A percentile compares a stretch with the other conserved stretches of the same genome.
phyloP scores from a whole-genome alignment of 495 filamentous ascomycete species.

The Usnea hakonensis region DNA sequence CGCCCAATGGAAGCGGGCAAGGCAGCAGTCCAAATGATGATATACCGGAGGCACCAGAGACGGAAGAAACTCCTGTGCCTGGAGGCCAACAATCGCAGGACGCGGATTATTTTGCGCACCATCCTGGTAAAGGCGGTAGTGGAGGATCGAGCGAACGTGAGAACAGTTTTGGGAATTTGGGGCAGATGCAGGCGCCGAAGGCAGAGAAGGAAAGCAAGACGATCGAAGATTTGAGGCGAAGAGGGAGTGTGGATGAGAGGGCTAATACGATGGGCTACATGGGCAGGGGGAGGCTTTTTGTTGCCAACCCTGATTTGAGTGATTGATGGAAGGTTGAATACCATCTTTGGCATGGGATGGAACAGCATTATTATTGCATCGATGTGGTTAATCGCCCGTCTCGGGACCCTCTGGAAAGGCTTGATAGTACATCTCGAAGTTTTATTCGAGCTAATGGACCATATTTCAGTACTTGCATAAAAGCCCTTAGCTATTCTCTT shows the following conservation, averaged over 20 bases:
- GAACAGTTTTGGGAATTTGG: conserved; percentile 48
- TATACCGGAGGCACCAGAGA: conserved; percentile 42
- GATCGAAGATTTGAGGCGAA: conserved; percentile 66
- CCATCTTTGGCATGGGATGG: conserved; percentile 1
- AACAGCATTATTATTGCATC: conserved; percentile 9
- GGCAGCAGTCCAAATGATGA: conserved; percentile 47
- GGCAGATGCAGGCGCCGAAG: conserved; percentile 43
- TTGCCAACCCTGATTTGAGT: conserved; percentile 85
- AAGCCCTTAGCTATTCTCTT: background rate
- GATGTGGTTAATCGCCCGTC: conserved; percentile 9
- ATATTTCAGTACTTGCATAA: background rate
- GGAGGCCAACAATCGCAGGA: conserved; percentile 33
- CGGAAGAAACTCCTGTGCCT: conserved; percentile 46
- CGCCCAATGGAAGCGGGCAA: conserved; percentile 48
- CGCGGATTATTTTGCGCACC: conserved; percentile 40
- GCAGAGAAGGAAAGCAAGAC: conserved; percentile 52
- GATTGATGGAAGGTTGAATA: conserved; percentile 38
- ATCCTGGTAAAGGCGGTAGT: conserved; percentile 25
- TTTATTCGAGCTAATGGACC: background rate
- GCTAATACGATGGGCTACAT: conserved; percentile 64
- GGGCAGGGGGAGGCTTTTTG: conserved; percentile 69
- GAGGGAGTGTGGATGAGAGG: conserved; percentile 91
- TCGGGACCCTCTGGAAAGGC: conserved; percentile 9
- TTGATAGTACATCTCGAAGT: background rate
- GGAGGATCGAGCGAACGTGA: conserved; percentile 44